These are phyloP conservation scores for Waltiozyma sp. DNA, from an alignment of 1,139 yeast species.

Conservation along the genomic window DNA sequence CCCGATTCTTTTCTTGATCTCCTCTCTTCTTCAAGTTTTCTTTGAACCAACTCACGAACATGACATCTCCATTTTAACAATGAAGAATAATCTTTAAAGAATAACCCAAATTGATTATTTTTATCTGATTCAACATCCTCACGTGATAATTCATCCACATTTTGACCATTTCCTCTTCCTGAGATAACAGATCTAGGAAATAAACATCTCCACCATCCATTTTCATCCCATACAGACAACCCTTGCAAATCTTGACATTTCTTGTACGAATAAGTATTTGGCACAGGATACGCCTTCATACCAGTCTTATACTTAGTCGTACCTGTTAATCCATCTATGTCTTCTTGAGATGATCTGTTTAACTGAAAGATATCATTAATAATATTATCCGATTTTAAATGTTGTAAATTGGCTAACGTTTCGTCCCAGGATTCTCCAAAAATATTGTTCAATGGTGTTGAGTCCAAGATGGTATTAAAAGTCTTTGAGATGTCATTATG, in stretches of 20 bases:
- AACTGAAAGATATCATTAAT: neutral
- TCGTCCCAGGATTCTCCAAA: neutral
- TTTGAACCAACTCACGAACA: slow-evolving; percentile 35
- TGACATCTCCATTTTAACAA: slow-evolving; percentile 57
- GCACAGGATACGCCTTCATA: slow-evolving; percentile 46
- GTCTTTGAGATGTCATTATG: neutral
- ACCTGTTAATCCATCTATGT: too few species aligned
- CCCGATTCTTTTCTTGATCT: slow-evolving; percentile 8
- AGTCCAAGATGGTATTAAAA: neutral
- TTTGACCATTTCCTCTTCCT: slow-evolving; percentile 15
- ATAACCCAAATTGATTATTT: slow-evolving; percentile 29
- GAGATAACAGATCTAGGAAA: slow-evolving; percentile 35
- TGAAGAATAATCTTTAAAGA: slow-evolving; percentile 54
- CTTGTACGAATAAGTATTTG: slow-evolving; percentile 48
- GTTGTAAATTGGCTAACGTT: neutral
- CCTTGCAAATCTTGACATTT: slow-evolving; percentile 59
- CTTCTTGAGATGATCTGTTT: too few species aligned
- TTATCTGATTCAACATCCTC: slow-evolving; percentile 35
- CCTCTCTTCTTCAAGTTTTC: slow-evolving; percentile 20
- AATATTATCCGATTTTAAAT: neutral
- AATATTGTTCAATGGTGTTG: neutral
- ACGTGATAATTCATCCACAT: slow-evolving; percentile 31
- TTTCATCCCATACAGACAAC: slow-evolving; percentile 63
- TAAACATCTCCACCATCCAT: slow-evolving; percentile 81
- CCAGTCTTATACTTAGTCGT: slow-evolving; percentile 23